Evolutionary conservation across 768 basidiomycete species (phyloP).

Genomic region (Tulasnella calospora): DNA sequence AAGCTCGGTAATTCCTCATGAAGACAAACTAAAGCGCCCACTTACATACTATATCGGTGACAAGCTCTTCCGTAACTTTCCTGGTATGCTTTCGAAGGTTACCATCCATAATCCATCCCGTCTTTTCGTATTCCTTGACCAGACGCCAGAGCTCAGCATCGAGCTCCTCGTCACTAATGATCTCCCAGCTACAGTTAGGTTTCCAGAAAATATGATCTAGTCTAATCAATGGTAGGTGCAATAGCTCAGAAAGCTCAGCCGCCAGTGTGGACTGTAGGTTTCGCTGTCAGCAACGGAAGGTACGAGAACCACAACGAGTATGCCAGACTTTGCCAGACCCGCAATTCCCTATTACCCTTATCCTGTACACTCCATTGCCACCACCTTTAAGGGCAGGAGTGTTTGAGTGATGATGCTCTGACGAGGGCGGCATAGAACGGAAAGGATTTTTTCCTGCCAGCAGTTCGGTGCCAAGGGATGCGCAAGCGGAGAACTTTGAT

Average conservation of each 20-base stretch:
- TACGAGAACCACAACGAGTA: neutral
- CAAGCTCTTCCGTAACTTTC: neutral
- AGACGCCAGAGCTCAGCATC: neutral
- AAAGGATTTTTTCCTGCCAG: neutral
- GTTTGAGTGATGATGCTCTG: neutral
- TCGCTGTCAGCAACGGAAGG: neutral
- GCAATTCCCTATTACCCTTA: slow-evolving; percentile 4
- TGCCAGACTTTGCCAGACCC: slow-evolving; percentile 15
- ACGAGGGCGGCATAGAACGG: neutral
- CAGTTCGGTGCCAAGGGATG: no score
- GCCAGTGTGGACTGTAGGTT: neutral
- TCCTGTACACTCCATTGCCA: neutral
- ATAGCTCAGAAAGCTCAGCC: neutral
- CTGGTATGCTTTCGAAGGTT: neutral
- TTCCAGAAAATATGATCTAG: slow-evolving; percentile 11
- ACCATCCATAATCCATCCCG: slow-evolving; percentile 8
- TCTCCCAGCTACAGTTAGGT: neutral
- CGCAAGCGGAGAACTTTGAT: no score
- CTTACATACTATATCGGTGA: slow-evolving; percentile 5
- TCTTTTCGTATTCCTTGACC: neutral
- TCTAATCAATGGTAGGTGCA: neutral
- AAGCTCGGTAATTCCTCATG: neutral
- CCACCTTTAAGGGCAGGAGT: neutral
- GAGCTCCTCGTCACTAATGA: neutral
- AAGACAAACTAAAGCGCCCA: neutral